phyloP scores from a whole-genome alignment of 2,329 filamentous ascomycete species.

The Bipolaris oryzae region DNA sequence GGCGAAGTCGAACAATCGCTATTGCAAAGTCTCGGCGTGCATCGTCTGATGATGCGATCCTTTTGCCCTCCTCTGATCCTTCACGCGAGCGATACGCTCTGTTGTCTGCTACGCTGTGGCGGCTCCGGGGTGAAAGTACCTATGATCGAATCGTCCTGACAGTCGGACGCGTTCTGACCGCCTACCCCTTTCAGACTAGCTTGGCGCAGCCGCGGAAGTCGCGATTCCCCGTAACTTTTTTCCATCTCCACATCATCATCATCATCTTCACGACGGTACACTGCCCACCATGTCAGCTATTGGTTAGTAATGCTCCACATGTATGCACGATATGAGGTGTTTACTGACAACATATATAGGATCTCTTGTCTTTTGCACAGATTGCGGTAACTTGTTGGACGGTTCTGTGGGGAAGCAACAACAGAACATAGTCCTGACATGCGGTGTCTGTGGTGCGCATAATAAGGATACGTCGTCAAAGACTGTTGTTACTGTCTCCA shows the following conservation, averaged over 20 bases:
- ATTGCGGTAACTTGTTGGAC: slow-evolving; percentile 89
- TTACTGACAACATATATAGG: neutral
- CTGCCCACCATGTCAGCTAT: slow-evolving; percentile 75
- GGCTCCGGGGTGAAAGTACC: slow-evolving; percentile 6
- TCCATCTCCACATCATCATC: slow-evolving; percentile 13
- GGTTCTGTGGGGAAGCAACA: slow-evolving; percentile 70
- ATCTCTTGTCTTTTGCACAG: slow-evolving; percentile 81
- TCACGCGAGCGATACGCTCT: slow-evolving; percentile 14
- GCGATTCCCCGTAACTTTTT: slow-evolving; percentile 31
- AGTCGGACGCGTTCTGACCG: slow-evolving; percentile 35
- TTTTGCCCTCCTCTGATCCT: neutral
- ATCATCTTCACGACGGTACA: slow-evolving; percentile 1
- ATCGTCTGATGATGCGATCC: slow-evolving; percentile 19
- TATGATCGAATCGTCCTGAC: slow-evolving; percentile 8
- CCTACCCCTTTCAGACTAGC: slow-evolving; percentile 28
- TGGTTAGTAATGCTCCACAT: slow-evolving; percentile 60
- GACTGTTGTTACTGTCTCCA: slow-evolving; percentile 81
- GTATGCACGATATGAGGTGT: neutral
- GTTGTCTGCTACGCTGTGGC: slow-evolving; percentile 2
- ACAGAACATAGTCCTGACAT: slow-evolving; percentile 75
- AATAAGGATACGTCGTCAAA: slow-evolving; percentile 59
- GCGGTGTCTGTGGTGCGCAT: slow-evolving; percentile 83
- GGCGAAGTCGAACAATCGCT: slow-evolving; percentile 10
- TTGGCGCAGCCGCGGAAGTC: slow-evolving; percentile 19
- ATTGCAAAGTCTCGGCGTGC: slow-evolving; percentile 20